Percentiles rank a stretch among this genome's conserved stretches.
Conservation (phyloP, 2,329 filamentous ascomycete species). For the Colletotrichum falcatum region DNA sequence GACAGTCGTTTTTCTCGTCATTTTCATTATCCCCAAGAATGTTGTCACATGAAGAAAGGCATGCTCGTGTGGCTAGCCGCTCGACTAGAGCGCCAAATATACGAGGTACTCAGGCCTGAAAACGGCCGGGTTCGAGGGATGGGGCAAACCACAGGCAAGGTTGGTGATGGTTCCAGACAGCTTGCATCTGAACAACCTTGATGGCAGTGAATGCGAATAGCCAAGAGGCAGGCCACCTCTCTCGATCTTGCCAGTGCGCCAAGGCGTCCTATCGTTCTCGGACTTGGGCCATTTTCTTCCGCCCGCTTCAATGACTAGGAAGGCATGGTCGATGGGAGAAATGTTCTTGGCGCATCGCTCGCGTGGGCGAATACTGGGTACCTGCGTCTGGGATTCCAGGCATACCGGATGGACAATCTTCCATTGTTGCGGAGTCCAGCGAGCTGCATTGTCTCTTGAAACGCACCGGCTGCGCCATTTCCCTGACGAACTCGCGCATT, state of each 20-base stretch:
- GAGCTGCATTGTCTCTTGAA: background rate
- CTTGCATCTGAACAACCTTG: background rate
- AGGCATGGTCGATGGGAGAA: background rate
- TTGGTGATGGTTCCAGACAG: background rate
- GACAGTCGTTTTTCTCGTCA: background rate
- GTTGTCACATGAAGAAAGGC: background rate
- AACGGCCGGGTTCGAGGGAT: background rate
- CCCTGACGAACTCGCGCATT: background rate
- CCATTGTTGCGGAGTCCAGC: background rate
- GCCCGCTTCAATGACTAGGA: background rate
- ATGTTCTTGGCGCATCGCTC: background rate
- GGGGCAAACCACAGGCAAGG: background rate
- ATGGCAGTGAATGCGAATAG: background rate
- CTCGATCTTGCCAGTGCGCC: background rate
- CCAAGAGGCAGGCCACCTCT: background rate
- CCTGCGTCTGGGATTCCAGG: constrained; percentile 49
- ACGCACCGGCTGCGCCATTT: background rate
- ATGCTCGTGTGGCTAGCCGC: background rate
- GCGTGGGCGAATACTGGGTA: constrained; percentile 48
- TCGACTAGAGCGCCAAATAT: background rate
- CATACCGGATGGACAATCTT: background rate
- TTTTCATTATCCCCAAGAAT: too few relatives aligned
- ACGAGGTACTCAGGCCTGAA: background rate
- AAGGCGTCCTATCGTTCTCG: background rate
- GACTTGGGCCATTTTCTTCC: background rate